phyloP scores from a whole-genome alignment of 192 early-diverging fungal genomes.

The Coemansia sp. region DNA sequence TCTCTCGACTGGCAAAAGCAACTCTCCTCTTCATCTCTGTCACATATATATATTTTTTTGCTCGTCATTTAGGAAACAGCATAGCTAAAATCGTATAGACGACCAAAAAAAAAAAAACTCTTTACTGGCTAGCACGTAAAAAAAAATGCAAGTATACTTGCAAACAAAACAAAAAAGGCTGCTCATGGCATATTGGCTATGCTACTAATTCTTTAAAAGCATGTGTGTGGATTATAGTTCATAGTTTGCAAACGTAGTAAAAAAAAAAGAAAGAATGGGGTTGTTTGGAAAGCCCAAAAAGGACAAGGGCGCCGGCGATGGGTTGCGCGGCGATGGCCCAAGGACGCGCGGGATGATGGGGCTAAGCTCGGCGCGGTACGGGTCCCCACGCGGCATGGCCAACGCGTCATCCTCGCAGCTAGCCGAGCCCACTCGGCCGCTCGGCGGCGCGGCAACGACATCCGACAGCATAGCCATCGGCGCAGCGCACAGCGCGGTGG shows the following conservation, averaged over 20 bases:
- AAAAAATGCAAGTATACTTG: neutral
- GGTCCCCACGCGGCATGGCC: neutral
- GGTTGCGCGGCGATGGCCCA: neutral
- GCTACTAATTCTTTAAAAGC: neutral
- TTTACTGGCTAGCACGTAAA: neutral
- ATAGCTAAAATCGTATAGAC: neutral
- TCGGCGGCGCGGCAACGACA: neutral
- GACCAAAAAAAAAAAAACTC: neutral
- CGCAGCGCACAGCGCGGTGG: neutral
- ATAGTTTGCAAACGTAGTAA: neutral
- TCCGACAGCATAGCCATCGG: neutral
- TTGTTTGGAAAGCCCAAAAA: slow-evolving; percentile 38
- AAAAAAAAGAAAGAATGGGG: slow-evolving; percentile 25
- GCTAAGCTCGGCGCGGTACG: slow-evolving; percentile 5
- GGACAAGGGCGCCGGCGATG: slow-evolving; percentile 13
- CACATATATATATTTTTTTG: neutral
- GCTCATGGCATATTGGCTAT: neutral
- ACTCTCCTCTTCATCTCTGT: neutral
- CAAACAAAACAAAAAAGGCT: neutral
- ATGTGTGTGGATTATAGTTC: neutral
- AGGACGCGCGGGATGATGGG: neutral
- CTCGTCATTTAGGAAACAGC: neutral
- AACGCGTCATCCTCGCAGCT: neutral
- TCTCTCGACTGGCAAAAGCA: neutral
- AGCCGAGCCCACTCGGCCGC: neutral